Base-by-base conservation (phyloP, 1,284 basidiomycete species). In the Apiotrichum porosum region DNA sequence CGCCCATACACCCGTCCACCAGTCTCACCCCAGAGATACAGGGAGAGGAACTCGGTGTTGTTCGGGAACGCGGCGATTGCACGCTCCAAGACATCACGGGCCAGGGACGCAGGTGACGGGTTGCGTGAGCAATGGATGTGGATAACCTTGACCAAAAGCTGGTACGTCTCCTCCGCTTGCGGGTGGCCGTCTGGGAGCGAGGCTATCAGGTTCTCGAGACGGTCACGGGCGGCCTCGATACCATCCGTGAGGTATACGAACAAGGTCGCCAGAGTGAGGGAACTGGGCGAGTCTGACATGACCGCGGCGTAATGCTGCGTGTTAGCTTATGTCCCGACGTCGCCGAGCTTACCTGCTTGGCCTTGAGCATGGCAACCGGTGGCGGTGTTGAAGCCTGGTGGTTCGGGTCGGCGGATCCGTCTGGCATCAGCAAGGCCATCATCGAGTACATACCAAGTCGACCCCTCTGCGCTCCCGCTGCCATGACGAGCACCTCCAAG, bases 21-120 rank as follows among this genome's bases (percentile, higher is more conserved):
- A 1, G 66, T 46, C 52, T 76, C 75, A 31, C 72, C 72, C 43
- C 61, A 65, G 12, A 75, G 65, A 51, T 72, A 75, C 22, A 77
- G 57, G 12, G 65, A 61, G 4, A 75, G 62, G 60, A 78, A 76
- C 15, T 66, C 49, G 0, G 73, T 74, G 54, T 78, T 77, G 58
- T 71, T 71, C 8, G 73, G 73, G 52, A 70, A 78, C 17, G 52
- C 45, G 1, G 40, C 38, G 28, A 76, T 65, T 0, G 74, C 74
- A 2, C 54, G 52, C 50, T 76, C 73, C 5, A 77, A 61, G 3
- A 69, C 54, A 6, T 57, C 51, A 0, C 77, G 63, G 14, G 71
- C 37, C 9, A 68, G 52, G 0, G 61, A 52, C 0, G 75, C 70
- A 0, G 64, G 66, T 0, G 45, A 65, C 0, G 65, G 47, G 28